A percentile compares a stretch with the other conserved stretches of the same genome.
These are phyloP conservation scores for Colletotrichum eremochloae DNA, from an alignment of 2,329 filamentous ascomycete genomes.

Conservation along the genomic window DNA sequence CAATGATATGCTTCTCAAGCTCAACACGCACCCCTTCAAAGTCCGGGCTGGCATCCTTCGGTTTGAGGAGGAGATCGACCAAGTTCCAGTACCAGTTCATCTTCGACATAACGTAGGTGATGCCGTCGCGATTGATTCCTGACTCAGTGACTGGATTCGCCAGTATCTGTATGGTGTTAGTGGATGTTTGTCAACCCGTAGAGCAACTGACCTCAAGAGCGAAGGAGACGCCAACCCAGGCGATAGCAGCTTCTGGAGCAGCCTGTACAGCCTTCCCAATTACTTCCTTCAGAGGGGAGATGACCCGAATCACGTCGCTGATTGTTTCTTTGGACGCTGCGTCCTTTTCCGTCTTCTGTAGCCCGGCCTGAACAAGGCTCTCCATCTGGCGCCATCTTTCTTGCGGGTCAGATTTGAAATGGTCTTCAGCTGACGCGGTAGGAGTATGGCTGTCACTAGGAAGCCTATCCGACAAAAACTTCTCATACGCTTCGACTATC, in stretches of 20 bases:
- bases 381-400: conserved; percentile 48
- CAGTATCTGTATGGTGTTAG: too few species aligned
- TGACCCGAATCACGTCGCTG: conserved; percentile 44
- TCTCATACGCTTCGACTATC: conserved; percentile 44
- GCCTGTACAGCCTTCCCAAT: conserved; percentile 47
- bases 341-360: conserved; percentile 46
- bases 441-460: conserved; percentile 32
- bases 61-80: too few species aligned
- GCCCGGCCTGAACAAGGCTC: conserved; percentile 47
- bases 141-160: too few species aligned
- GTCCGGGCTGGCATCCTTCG: too few species aligned
- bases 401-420: not conserved
- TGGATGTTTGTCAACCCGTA: too few species aligned
- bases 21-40: too few species aligned
- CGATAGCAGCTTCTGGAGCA: conserved; percentile 52
- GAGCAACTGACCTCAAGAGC: conserved; percentile 48
- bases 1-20: too few species aligned
- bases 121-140: too few species aligned
- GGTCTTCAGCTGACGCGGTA: not conserved
- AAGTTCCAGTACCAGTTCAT: too few species aligned
- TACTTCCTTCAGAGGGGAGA: conserved; percentile 46
- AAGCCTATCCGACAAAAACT: conserved; percentile 44
- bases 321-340: conserved; percentile 47
- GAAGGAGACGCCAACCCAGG: conserved; percentile 54
- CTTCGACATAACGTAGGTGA: too few species aligned